phyloP scores from a whole-genome alignment of 768 basidiomycete genomes.

The Leccinum broughii region DNA sequence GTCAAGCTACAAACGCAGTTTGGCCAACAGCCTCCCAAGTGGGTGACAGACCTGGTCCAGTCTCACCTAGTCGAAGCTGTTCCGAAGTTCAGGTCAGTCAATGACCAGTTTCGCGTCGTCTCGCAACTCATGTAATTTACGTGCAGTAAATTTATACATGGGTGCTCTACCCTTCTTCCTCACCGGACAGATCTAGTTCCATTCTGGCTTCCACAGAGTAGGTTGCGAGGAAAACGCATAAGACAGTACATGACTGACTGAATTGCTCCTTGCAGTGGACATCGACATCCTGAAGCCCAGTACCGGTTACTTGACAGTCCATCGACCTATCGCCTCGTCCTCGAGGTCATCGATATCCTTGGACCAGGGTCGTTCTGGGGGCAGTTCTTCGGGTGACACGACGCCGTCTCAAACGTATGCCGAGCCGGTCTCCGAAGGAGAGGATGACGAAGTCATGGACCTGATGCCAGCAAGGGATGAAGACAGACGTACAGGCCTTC shows the following conservation, averaged over 20 bases:
- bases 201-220: constrained; percentile 98
- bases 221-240: constrained; percentile 13
- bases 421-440: constrained; percentile 94
- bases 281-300: constrained; percentile 93
- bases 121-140: constrained; percentile 7
- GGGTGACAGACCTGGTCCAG: constrained; percentile 95
- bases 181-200: constrained; percentile 94
- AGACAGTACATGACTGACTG: not conserved
- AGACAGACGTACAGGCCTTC: constrained; percentile 74
- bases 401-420: constrained; percentile 56
- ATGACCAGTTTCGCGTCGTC: not conserved
- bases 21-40: constrained; percentile 93
- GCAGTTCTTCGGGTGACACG: constrained; percentile 46
- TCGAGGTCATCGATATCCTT: constrained; percentile 45
- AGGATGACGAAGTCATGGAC: constrained; percentile 80
- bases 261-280: constrained; percentile 61
- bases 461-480: constrained; percentile 77
- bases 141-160: constrained; percentile 89
- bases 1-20: constrained; percentile 97
- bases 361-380: constrained; percentile 46
- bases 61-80: constrained; percentile 96
- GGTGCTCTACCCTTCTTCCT: constrained; percentile 90
- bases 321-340: constrained; percentile 60
- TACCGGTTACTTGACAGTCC: constrained; percentile 72
- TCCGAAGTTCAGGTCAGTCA: constrained; percentile 86